A percentile compares a stretch with the other conserved stretches of the same genome.
Conservation (phyloP, 768 basidiomycete species). For the Xerocomus potaroensis region DNA sequence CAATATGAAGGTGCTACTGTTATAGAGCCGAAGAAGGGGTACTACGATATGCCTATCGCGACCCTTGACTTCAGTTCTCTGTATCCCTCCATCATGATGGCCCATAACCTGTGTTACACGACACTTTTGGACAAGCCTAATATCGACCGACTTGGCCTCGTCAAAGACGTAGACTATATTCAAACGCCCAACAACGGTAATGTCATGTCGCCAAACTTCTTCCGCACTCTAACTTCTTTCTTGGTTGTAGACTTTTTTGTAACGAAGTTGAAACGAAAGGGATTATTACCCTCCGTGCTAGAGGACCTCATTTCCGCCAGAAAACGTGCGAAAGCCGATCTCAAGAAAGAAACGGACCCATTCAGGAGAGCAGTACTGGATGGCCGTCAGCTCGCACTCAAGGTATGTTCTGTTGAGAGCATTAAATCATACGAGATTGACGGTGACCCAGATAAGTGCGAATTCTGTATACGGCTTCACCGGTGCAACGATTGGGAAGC, state of each 20-base stretch:
- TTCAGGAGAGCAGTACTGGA: slow-evolving; percentile 97
- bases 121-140: slow-evolving; percentile 82
- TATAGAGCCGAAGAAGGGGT: slow-evolving; percentile 94
- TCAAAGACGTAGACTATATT: slow-evolving; percentile 86
- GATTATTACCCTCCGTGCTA: slow-evolving; percentile 84
- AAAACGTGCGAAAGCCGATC: slow-evolving; percentile 91
- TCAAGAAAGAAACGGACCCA: slow-evolving; percentile 95
- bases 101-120: slow-evolving; percentile 97
- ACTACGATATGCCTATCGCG: slow-evolving; percentile 94
- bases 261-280: slow-evolving; percentile 69
- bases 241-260: slow-evolving; percentile 77
- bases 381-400: slow-evolving; percentile 93
- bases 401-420: slow-evolving; percentile 43
- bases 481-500: slow-evolving; percentile 93
- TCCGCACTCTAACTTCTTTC: not conserved
- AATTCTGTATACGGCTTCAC: slow-evolving; percentile 99
- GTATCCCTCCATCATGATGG: slow-evolving; percentile 99
- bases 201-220: not conserved
- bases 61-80: slow-evolving; percentile 98
- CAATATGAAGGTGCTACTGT: slow-evolving; percentile 99
- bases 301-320: slow-evolving; percentile 92
- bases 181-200: slow-evolving; percentile 96
- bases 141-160: slow-evolving; percentile 71
- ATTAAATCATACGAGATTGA: not conserved
- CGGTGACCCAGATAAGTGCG: slow-evolving; percentile 78